Evolutionary conservation across 345 rosid species (phyloP).

Genomic region (Balakata baccata): DNA sequence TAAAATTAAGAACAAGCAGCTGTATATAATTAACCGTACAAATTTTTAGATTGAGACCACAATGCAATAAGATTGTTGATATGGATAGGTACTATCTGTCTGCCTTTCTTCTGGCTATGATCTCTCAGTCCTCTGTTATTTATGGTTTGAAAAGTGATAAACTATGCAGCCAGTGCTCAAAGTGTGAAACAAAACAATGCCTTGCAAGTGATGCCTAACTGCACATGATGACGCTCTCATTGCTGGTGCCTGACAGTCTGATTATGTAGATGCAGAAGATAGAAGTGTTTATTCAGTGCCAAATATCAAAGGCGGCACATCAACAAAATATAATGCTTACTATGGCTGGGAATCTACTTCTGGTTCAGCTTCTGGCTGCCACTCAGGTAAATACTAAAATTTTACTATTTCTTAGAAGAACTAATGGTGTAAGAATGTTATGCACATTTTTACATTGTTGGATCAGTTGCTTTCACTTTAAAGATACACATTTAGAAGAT

Average conservation of each 20-base stretch:
- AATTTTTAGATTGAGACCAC: not conserved
- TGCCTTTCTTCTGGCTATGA: constrained; percentile 16
- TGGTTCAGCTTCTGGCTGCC: constrained; percentile 49
- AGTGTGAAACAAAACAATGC: constrained; percentile 29
- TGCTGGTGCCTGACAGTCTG: constrained; percentile 42
- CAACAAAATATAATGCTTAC: constrained; percentile 35
- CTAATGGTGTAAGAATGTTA: no score
- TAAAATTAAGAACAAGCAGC: constrained; percentile 6
- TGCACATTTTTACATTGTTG: no score
- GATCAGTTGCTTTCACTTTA: no score
- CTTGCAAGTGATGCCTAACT: constrained; percentile 41
- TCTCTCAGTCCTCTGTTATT: not conserved
- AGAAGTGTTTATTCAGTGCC: constrained; percentile 44
- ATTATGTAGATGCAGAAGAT: constrained; percentile 31
- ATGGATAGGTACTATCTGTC: constrained; percentile 11
- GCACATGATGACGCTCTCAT: constrained; percentile 36
- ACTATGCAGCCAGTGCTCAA: constrained; percentile 45
- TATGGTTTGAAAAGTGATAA: constrained; percentile 26
- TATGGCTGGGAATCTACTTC: constrained; percentile 57
- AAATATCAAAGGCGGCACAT: constrained; percentile 36
- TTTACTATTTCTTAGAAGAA: no score
- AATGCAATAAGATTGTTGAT: not conserved
- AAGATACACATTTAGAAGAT: no score
- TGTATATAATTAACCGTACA: not conserved
- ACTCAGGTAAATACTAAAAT: constrained; percentile 4